A percentile compares a stretch with the other conserved stretches of the same genome.
phyloP scores from a whole-genome alignment of 495 filamentous ascomycete genomes.

The Penicillium canariense region DNA sequence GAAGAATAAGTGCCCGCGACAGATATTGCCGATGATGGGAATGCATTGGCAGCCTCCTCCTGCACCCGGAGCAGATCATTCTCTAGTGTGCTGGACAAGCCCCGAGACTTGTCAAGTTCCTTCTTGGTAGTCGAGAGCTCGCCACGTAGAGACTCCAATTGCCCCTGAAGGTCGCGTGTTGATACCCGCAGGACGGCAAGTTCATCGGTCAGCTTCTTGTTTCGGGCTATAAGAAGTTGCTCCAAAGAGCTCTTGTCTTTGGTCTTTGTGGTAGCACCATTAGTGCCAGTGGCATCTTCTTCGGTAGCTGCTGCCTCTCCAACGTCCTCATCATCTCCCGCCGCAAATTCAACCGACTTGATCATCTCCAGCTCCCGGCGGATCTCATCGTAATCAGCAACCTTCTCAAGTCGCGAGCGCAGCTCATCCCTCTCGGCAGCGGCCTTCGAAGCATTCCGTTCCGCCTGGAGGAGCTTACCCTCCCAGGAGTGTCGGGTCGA shows the following conservation, averaged over 20 bases:
- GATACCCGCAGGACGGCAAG: constrained; percentile 90
- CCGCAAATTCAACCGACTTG: constrained; percentile 94
- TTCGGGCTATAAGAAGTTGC: constrained; percentile 84
- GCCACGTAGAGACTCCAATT: constrained; percentile 76
- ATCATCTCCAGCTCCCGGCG: constrained; percentile 94
- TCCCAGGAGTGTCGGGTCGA: constrained; percentile 71
- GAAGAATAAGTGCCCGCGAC: constrained; percentile 90
- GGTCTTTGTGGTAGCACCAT: constrained; percentile 50
- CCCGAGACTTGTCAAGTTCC: constrained; percentile 81
- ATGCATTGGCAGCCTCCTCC: constrained; percentile 74
- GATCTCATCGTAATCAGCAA: constrained; percentile 93
- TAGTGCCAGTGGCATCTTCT: constrained; percentile 35
- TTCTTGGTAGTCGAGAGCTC: constrained; percentile 80
- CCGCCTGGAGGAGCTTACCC: constrained; percentile 55
- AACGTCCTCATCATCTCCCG: constrained; percentile 77
- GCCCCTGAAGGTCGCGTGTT: constrained; percentile 82
- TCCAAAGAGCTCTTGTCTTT: constrained; percentile 80
- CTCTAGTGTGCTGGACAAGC: constrained; percentile 84
- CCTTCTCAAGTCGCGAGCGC: constrained; percentile 77
- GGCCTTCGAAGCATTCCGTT: constrained; percentile 47
- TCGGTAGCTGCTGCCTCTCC: constrained; percentile 24
- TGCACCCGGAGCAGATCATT: constrained; percentile 88
- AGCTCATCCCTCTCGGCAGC: constrained; percentile 73
- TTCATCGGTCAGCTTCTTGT: constrained; percentile 94
- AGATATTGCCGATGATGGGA: constrained; percentile 83